A percentile compares a stretch with the other conserved stretches of the same genome.
These are phyloP conservation scores for Wickerhamomyces ciferrii DNA, from an alignment of 805 yeast genomes.

Conservation along the genomic window DNA sequence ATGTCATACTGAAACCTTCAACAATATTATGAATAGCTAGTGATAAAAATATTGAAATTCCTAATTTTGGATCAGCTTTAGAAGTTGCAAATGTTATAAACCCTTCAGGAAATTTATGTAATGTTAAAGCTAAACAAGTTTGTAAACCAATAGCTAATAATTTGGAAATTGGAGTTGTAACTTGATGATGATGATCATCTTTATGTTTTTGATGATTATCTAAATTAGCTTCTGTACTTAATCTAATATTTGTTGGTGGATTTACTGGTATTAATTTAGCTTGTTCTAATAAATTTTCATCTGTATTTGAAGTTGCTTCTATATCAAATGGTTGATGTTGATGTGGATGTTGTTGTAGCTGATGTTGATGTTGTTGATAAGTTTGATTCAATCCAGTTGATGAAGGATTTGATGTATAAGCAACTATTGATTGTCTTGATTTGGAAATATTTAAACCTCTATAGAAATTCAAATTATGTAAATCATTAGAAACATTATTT, in stretches of 20 bases:
- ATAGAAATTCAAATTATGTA: slow-evolving; percentile 20
- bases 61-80: slow-evolving; percentile 60
- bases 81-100: slow-evolving; percentile 81
- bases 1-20: slow-evolving; percentile 92
- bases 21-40: slow-evolving; percentile 85
- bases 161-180: slow-evolving; percentile 70
- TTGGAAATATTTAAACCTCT: slow-evolving; percentile 8
- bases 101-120: slow-evolving; percentile 95
- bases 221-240: slow-evolving; percentile 17
- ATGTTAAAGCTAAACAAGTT: slow-evolving; percentile 78
- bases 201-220: slow-evolving; percentile 25
- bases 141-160: slow-evolving; percentile 86
- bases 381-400: neutral
- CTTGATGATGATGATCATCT: slow-evolving; percentile 71
- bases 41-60: slow-evolving; percentile 77
- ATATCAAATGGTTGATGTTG: too few relatives aligned
- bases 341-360: too few relatives aligned
- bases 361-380: neutral
- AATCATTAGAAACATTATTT: slow-evolving; percentile 18
- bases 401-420: slow-evolving; percentile 11
- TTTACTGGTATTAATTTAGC: neutral
- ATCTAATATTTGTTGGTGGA: slow-evolving; percentile 9
- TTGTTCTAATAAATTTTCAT: neutral
- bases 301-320: neutral
- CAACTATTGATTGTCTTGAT: slow-evolving; percentile 15